Conservation (phyloP, 2,329 filamentous ascomycete species). For the Fusarium sacchari region DNA sequence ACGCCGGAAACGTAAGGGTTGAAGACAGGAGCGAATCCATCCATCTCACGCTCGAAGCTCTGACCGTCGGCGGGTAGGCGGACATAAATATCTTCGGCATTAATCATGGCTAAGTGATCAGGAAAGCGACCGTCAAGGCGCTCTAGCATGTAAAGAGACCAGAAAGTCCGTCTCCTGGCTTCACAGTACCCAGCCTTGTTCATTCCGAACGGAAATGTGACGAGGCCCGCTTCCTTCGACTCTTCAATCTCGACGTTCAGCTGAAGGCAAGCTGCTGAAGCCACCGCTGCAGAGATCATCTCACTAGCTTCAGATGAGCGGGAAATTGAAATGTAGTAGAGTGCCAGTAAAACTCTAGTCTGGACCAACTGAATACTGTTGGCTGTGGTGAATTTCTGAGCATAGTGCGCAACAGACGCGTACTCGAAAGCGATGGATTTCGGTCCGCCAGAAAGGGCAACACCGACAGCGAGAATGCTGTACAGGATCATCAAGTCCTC, state of each 20-base stretch:
- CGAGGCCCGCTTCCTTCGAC: constrained; percentile 52
- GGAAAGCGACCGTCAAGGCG: constrained; percentile 70
- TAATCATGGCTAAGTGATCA: constrained; percentile 64
- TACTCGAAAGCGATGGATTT: constrained; percentile 53
- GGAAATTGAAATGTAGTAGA: constrained; percentile 72
- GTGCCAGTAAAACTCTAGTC: constrained; percentile 70
- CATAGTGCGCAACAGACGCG: constrained; percentile 66
- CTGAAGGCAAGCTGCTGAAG: constrained; percentile 67
- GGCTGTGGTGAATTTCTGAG: constrained; percentile 49
- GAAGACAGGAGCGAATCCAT: constrained; percentile 69
- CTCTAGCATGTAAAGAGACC: constrained; percentile 77
- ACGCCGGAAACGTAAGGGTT: constrained; percentile 55
- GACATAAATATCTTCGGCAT: constrained; percentile 72
- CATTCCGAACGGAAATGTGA: constrained; percentile 66
- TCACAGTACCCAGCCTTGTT: constrained; percentile 69
- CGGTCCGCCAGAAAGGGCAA: constrained; percentile 52
- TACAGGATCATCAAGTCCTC: constrained; percentile 60
- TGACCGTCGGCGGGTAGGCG: constrained; percentile 71
- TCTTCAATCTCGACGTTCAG: constrained; percentile 70
- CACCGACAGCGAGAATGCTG: constrained; percentile 55
- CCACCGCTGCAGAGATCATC: constrained; percentile 69
- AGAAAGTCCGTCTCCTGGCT: constrained; percentile 76
- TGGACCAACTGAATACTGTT: constrained; percentile 71
- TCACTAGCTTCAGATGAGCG: constrained; percentile 71
- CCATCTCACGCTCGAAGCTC: constrained; percentile 69